phyloP scores from a whole-genome alignment of 306 rosid species.

The Mucuna pruriens region DNA sequence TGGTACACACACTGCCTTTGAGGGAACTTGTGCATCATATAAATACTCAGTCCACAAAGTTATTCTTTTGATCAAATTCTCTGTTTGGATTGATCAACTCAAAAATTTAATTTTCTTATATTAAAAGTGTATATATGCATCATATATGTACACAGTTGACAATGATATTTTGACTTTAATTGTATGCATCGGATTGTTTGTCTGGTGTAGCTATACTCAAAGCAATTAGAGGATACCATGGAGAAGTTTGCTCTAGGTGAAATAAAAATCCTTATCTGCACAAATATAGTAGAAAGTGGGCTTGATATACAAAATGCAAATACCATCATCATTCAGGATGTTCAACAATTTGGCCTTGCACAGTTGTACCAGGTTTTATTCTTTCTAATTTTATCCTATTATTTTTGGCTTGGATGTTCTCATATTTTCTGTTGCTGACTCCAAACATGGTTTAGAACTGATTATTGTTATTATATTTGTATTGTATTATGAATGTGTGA shows the following conservation, averaged over 20 bases:
- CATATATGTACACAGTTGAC: neutral
- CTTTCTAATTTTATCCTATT: constrained; percentile 37
- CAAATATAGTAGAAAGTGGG: constrained; percentile 96
- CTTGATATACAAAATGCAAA: constrained; percentile 99
- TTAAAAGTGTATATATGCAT: neutral
- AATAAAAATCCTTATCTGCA: constrained; percentile 82
- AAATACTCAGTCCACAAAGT: neutral
- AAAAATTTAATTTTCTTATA: neutral
- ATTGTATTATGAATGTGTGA: neutral
- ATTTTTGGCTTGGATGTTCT: constrained; percentile 1
- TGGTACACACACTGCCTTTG: constrained; percentile 4
- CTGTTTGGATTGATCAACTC: constrained; percentile 10
- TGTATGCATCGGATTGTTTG: constrained; percentile 16
- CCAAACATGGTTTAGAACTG: neutral
- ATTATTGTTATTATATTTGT: constrained; percentile 6
- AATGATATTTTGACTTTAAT: constrained; percentile 33
- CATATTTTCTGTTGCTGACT: constrained; percentile 11
- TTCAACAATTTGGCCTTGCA: constrained; percentile 97
- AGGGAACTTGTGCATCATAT: constrained; percentile 16
- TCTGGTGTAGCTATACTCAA: constrained; percentile 83
- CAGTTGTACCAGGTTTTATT: constrained; percentile 88
- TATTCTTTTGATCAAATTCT: constrained; percentile 6
- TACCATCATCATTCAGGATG: constrained; percentile 95
- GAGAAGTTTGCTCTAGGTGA: constrained; percentile 84
- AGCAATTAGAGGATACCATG: constrained; percentile 93